Evolutionary conservation across 208 protist species (phyloP), one percentile per base, ranked within the genome.

Genomic region (Angomonas desouzai): DNA sequence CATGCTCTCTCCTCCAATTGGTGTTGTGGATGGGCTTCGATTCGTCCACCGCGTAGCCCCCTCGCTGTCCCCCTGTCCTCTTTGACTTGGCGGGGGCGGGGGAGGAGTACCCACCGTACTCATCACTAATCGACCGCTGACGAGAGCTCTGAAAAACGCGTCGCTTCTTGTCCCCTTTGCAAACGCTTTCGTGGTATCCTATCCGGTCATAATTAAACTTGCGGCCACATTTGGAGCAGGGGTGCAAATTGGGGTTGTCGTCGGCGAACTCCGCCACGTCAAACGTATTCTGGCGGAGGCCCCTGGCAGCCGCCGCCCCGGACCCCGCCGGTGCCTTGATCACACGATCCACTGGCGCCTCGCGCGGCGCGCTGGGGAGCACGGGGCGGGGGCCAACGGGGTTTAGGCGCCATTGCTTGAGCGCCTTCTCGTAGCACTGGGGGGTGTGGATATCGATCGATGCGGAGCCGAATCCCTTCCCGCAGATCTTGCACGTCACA

Each of bases 141-240:
- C 77, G 85, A 58, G 71, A 74, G 57, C 81, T 91, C 57, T 94
- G 74, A 72, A 95, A 97, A 10, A 84, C 72, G 30, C 66, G 74
- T 29, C 89, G 85, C 56, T 92, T 87, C 45, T 70, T 40, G 62
- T 86, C 65, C 1, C 80, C 84, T 28, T 87, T 86, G 76, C 93
- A 97, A 18, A 93, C 85, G 51, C 84, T 91, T 61, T 96, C 91
- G 77, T 97, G 93, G 67, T 96, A 94, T 13, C 70, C 58, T 30
- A 96, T 83, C 40, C 93, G 86, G 67, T 96, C 89, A 64, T 76
- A 90, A 53, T 87, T 79, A 71, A 97, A 97, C 45, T 34, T 85
- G 28, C 93, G 78, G 11, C 88, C 88, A 48, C 93, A 97, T 58
- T 82, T 83, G 45, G 74, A 74, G 72, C 93, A 97, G n/a, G 84